Base-by-base conservation (phyloP, 2,329 filamentous ascomycete species). In the Metarhizium anisopliae region DNA sequence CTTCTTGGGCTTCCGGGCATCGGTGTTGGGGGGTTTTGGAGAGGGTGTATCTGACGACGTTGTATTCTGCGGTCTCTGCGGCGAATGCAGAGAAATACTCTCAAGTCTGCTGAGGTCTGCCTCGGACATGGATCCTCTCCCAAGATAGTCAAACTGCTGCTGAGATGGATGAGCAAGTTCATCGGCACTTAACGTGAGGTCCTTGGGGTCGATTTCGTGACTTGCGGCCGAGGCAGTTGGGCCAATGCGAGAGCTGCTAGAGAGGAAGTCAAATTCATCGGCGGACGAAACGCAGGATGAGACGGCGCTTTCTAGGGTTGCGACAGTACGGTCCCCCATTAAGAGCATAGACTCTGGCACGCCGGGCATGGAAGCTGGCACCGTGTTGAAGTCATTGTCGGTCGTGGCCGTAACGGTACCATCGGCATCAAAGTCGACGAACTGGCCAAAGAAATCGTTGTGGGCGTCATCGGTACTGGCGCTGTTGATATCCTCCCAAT, bases 61-160 rank as follows among this genome's bases (percentile, higher is more conserved):
- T 50, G 65, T 62, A 52, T 59, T 59, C 45, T 43, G 45, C 18
- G 51, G 60, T 50, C 64, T 64, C 55, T 68, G 67, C 25, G 71
- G 69, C 8, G 70, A 72, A 56, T 71, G 70, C 30, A 77, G 61
- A n/a, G 74, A 74, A 59, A 78, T 77, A n/a, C 72, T 72, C 59
- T 77, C 74, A 2, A 78, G 68, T 35, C 70, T 68, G 8, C 75
- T 68, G n/a, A 78, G 67, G 60, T 77, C 75, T 42, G 74, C 73
- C 58, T 78, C 75, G 3, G 75, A 77, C 65, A 78, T 74, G 56
- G 73, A 75, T 29, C 65, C 70, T 14, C 67, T 66, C 43, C 66
- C 66, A 13, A 68, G 57, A 52, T 62, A 59, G 5, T 61, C 58
- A 38, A 61, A 57, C 36, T 62, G 61, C 18, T 63, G 61, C 7